A percentile compares a stretch with the other conserved stretches of the same genome.
These are phyloP conservation scores for Russula sp. DNA, from an alignment of 768 basidiomycete genomes.

Conservation along the genomic window DNA sequence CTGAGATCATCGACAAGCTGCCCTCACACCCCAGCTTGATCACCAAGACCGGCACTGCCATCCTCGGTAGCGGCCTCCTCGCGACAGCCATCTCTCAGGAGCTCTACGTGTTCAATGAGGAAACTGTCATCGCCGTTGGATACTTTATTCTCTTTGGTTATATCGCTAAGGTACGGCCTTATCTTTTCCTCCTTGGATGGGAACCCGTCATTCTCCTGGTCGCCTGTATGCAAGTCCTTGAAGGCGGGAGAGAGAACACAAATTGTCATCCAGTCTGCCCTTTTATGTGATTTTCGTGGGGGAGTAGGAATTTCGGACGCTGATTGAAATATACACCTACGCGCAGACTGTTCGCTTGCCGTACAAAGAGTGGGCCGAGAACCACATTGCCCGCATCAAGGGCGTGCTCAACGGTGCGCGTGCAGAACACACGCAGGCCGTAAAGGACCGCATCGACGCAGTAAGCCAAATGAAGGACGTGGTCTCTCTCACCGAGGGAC, in stretches of 20 bases:
- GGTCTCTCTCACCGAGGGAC: conserved; percentile 78
- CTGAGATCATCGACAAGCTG: conserved; percentile 81
- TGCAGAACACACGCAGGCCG: conserved; percentile 84
- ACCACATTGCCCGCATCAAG: conserved; percentile 79
- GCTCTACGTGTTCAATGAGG: conserved; percentile 96
- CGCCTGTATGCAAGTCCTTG: not conserved
- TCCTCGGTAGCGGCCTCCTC: conserved; percentile 81
- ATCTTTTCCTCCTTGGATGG: not conserved
- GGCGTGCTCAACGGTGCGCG: conserved; percentile 75
- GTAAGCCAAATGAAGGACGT: conserved; percentile 96
- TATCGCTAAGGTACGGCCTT: conserved; percentile 61
- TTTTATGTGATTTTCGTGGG: not conserved
- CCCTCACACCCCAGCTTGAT: conserved; percentile 80
- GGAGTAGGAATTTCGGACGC: not conserved
- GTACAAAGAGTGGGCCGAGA: conserved; percentile 88
- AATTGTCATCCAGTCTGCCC: not conserved
- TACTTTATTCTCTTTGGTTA: conserved; percentile 77
- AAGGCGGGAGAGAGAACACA: not conserved
- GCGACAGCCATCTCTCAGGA: conserved; percentile 95
- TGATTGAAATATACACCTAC: not conserved
- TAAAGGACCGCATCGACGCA: conserved; percentile 85
- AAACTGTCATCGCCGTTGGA: conserved; percentile 81
- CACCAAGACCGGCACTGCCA: conserved; percentile 90
- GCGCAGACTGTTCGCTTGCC: conserved; percentile 70
- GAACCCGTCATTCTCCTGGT: not conserved